A percentile compares a stretch with the other conserved stretches of the same genome.
These are phyloP conservation scores for Exophiala aquamarina DNA, from an alignment of 2,329 filamentous ascomycete species.

Conservation along the genomic window DNA sequence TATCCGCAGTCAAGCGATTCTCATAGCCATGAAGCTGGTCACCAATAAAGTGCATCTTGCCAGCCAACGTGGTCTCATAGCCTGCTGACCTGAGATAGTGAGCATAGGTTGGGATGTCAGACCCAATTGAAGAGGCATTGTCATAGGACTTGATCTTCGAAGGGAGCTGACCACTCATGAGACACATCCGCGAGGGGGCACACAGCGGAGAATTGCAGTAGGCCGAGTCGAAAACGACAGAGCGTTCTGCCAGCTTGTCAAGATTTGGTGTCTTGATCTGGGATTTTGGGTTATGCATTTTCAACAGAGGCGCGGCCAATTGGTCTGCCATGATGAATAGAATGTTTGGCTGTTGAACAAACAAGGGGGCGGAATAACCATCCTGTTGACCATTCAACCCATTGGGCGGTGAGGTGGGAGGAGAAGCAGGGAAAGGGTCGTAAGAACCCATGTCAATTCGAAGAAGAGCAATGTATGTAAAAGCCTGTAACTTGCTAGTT, in stretches of 20 bases:
- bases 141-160: conserved; percentile 91
- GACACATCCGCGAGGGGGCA: conserved; percentile 87
- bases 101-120: conserved; percentile 85
- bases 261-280: conserved; percentile 92
- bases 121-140: conserved; percentile 81
- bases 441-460: conserved; percentile 23
- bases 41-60: conserved; percentile 97
- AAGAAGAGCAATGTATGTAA: background rate
- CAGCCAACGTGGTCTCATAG: conserved; percentile 86
- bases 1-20: conserved; percentile 87
- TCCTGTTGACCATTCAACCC: conserved; percentile 23
- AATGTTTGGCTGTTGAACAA: conserved; percentile 64
- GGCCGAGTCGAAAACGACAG: conserved; percentile 88
- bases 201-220: conserved; percentile 94
- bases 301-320: conserved; percentile 83
- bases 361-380: conserved; percentile 28
- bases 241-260: conserved; percentile 74
- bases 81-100: conserved; percentile 83
- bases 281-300: conserved; percentile 85
- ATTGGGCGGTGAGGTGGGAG: conserved; percentile 30
- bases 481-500: background rate
- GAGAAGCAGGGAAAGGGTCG: conserved; percentile 21
- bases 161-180: conserved; percentile 88
- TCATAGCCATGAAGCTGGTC: conserved; percentile 95
- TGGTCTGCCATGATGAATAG: conserved; percentile 97